phyloP scores from a whole-genome alignment of 805 yeast species.

The Barnettozyma wickerhamii region DNA sequence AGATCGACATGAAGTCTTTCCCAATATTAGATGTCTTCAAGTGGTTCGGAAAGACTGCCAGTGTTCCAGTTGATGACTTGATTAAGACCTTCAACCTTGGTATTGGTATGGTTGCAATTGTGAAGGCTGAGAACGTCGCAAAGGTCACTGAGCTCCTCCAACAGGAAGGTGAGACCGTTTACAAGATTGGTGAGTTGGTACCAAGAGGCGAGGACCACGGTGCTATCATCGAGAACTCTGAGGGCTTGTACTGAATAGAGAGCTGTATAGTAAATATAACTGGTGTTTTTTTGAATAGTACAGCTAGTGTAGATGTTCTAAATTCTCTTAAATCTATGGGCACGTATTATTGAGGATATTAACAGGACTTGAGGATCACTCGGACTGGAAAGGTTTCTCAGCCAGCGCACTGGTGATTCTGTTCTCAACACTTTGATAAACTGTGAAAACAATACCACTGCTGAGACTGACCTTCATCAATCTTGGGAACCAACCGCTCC shows the following conservation, averaged over 20 bases:
- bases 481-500: constrained; percentile 64
- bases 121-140: constrained; percentile 60
- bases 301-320: no score
- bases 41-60: constrained; percentile 91
- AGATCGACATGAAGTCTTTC: constrained; percentile 77
- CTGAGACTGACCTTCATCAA: constrained; percentile 64
- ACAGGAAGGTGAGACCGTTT: constrained; percentile 71
- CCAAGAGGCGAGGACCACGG: constrained; percentile 42
- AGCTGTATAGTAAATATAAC: background rate
- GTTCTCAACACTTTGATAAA: constrained; percentile 55
- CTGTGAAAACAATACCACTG: constrained; percentile 64
- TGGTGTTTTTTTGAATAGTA: background rate
- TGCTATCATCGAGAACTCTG: constrained; percentile 46
- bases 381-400: constrained; percentile 35
- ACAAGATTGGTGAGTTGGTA: constrained; percentile 58
- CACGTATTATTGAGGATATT: background rate
- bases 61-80: constrained; percentile 80
- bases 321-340: no score
- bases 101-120: constrained; percentile 92
- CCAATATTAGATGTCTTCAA: constrained; percentile 83
- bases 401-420: constrained; percentile 33
- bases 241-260: constrained; percentile 23
- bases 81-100: constrained; percentile 94
- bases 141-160: constrained; percentile 49
- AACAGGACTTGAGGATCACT: constrained; percentile 1